Conservation (phyloP, 192 early-diverging fungal species). For the Coemansia sp. region DNA sequence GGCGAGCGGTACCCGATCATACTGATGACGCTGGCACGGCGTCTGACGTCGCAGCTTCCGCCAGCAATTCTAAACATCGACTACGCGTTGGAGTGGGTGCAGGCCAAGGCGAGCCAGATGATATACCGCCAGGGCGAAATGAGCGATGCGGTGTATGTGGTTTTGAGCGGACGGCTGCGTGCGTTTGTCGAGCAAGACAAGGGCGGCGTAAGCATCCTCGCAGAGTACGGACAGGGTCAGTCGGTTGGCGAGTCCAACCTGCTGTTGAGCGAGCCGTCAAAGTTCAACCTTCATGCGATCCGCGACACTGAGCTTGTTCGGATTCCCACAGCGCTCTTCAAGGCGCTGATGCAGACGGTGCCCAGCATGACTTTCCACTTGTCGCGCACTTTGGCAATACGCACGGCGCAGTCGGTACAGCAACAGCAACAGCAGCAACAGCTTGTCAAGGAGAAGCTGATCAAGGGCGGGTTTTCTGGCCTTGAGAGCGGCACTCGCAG, state of each 20-base stretch:
- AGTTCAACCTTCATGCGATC: constrained; percentile 93
- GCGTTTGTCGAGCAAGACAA: constrained; percentile 70
- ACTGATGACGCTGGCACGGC: constrained; percentile 83
- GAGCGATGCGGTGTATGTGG: constrained; percentile 89
- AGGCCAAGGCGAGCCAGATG: constrained; percentile 89
- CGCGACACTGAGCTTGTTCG: constrained; percentile 94
- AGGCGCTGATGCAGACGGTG: constrained; percentile 81
- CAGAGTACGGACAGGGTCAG: constrained; percentile 93
- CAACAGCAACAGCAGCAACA: constrained; percentile 25
- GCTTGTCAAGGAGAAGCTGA: constrained; percentile 13
- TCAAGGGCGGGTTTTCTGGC: background rate
- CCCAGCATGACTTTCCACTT: constrained; percentile 93
- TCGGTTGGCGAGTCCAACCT: constrained; percentile 95
- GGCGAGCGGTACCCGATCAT: constrained; percentile 83
- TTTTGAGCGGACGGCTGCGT: constrained; percentile 90
- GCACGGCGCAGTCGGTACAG: constrained; percentile 59
- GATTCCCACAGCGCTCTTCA: constrained; percentile 93
- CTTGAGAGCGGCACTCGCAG: constrained; percentile 58
- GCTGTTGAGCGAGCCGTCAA: constrained; percentile 67
- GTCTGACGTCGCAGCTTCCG: constrained; percentile 77
- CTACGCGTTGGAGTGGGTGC: constrained; percentile 91
- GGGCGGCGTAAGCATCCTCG: constrained; percentile 76
- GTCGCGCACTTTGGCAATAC: constrained; percentile 82
- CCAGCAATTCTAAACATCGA: constrained; percentile 81
- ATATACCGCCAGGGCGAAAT: constrained; percentile 84